A percentile compares a stretch with the other conserved stretches of the same genome.
Conservation (phyloP, 2,329 filamentous ascomycete species). For the Falciphora oryzae region DNA sequence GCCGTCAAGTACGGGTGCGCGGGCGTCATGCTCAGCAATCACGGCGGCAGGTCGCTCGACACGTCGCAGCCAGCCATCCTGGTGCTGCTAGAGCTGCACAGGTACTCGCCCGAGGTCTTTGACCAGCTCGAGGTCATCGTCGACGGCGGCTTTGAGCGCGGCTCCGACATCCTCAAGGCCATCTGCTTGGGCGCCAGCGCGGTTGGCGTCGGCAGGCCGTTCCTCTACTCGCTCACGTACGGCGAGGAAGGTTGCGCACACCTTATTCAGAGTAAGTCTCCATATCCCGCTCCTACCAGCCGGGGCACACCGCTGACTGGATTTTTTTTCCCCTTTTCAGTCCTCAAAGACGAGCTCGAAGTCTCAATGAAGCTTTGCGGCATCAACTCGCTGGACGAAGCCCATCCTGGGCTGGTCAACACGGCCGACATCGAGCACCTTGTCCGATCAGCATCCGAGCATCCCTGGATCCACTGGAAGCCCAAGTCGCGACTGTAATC, state of each 20-base stretch:
- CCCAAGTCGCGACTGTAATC: slow-evolving; percentile 7
- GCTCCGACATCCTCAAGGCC: slow-evolving; percentile 37
- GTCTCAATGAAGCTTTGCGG: slow-evolving; percentile 31
- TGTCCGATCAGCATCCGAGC: slow-evolving; percentile 10
- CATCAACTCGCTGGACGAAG: slow-evolving; percentile 19
- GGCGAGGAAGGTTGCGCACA: slow-evolving; percentile 41
- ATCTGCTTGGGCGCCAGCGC: slow-evolving; percentile 35
- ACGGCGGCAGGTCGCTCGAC: slow-evolving; percentile 51
- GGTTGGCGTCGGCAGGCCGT: slow-evolving; percentile 41
- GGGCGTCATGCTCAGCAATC: slow-evolving; percentile 52
- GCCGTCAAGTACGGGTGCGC: slow-evolving; percentile 44
- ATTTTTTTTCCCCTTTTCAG: slow-evolving; percentile 16
- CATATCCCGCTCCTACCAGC: background rate
- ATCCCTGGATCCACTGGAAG: slow-evolving; percentile 9
- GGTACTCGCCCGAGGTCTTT: slow-evolving; percentile 34
- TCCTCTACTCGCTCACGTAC: slow-evolving; percentile 34
- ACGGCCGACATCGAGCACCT: slow-evolving; percentile 19
- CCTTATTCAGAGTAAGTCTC: slow-evolving; percentile 29
- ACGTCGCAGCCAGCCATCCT: slow-evolving; percentile 34
- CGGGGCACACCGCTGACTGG: background rate
- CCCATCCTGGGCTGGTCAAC: slow-evolving; percentile 18
- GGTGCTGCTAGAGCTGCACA: slow-evolving; percentile 33
- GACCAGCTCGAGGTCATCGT: slow-evolving; percentile 31
- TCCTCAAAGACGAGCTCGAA: slow-evolving; percentile 31
- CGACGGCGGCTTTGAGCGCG: slow-evolving; percentile 36